Base-by-base conservation (phyloP, 306 rosid genomes). In the Luffa acutangula region DNA sequence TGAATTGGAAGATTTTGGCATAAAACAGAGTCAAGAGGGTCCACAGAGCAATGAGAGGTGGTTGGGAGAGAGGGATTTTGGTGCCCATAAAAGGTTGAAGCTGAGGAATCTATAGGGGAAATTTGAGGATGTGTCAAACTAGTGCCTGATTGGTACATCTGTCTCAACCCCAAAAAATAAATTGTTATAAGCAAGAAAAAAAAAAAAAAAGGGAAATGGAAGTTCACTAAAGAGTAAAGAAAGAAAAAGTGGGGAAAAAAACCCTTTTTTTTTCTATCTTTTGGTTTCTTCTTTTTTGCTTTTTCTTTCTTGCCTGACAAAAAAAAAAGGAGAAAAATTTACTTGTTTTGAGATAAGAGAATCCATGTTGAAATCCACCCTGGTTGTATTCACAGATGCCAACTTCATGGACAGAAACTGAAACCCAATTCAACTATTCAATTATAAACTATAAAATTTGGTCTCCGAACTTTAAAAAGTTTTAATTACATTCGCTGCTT, bases 321-420 rank as follows among this genome's bases (percentile, higher is more conserved):
- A 58, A 48, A 58, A 59, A 6, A 79, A 54, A 31, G 70, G 39
- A 83, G 69, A 79, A 69, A 79, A 73, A 64, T 56, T 85, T 85
- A 96, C 98, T 87, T 93, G 97, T 90, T 91, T 96, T 46, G 97
- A 86, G 83, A 90, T 80, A 33, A 87, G 85, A 80, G 78, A 79
- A 42, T 93, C 98, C 87, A 88, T 75, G 87, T 85, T 93, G 80
- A 78, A 81, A 77, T 91, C 97, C 95, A 87, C 82, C 83, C 89
- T 92, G 85, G 94, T 70, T 70, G 76, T 90, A 82, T 93, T 89
- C 73, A 96, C 97, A 65, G 96, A 88, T 78, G 99, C 81, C 87
- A 96, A 80, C 87, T 96, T 96, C 99, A 96, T 96, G 48, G 99
- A 93, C 31, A 96, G 89, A 78, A 96, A 93, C 99, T 96, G 96